A percentile compares a stretch with the other conserved stretches of the same genome.
These are phyloP conservation scores for Starmerella stigmatis DNA, from an alignment of 805 yeast species.

Conservation along the genomic window DNA sequence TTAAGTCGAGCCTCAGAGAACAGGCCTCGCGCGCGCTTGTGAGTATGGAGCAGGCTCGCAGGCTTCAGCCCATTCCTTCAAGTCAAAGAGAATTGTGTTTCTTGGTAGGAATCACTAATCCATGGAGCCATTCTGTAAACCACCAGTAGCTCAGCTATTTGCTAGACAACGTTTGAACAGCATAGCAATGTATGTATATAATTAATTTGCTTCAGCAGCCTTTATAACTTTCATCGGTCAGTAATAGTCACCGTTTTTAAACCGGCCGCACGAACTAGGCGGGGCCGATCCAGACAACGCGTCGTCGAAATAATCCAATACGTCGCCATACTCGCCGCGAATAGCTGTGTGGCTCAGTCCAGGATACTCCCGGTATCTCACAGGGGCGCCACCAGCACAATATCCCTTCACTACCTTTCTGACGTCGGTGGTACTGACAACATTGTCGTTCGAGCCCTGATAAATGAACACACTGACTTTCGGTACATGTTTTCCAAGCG, in stretches of 20 bases:
- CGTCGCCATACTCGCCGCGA: conserved; percentile 6
- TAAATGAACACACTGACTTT: conserved; percentile 24
- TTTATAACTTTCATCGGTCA: no score
- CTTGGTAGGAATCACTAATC: no score
- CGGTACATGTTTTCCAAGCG: conserved; percentile 24
- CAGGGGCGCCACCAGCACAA: conserved; percentile 23
- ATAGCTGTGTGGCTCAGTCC: conserved; percentile 15
- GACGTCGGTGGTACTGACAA: conserved; percentile 20
- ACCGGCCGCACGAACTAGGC: conserved; percentile 7
- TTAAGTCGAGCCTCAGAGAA: no score
- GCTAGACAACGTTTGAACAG: no score
- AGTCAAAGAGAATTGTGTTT: no score
- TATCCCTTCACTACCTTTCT: conserved; percentile 18
- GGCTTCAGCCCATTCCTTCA: no score
- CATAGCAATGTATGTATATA: no score
- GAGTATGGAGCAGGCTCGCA: no score
- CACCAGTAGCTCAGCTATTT: no score
- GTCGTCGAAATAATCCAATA: conserved; percentile 10
- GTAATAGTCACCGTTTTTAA: neutral
- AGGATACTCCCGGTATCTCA: conserved; percentile 20
- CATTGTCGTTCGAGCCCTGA: conserved; percentile 26
- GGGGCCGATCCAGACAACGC: conserved; percentile 8
- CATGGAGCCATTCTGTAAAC: no score
- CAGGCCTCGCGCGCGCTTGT: no score
- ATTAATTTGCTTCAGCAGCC: no score